Evolutionary conservation across 2,329 filamentous ascomycete genomes (phyloP), one percentile per base, ranked within the genome.

Genomic region (Apiospora saccharicola): DNA sequence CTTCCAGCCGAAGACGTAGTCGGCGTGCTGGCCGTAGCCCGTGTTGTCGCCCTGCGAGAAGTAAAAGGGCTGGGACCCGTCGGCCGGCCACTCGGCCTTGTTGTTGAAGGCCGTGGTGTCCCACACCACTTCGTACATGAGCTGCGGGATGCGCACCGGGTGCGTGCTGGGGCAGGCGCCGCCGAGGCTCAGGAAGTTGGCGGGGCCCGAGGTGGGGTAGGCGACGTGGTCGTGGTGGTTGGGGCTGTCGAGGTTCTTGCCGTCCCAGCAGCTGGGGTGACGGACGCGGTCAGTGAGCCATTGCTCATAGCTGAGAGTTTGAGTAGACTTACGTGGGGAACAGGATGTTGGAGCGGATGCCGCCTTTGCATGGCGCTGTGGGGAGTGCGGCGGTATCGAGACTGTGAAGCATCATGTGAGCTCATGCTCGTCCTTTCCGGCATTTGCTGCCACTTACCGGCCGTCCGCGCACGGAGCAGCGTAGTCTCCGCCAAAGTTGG

Each of bases 101-200:
- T 79, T 75, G 44, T 80, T 79, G 70, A 79, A 80, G 6, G 73
- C 72, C 44, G 74, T 74, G 7, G 79, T 79, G 70, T 84, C 79
- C 84, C 86, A 92, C 77, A 89, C 86, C 71, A 89, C 86, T 79
- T 91, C 90, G 75, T 84, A 89, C 83, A 92, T 91, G 72, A 92
- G 84, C 24, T 89, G 90, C 22, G 89, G 84, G 4, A 90, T 81
- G 74, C 87, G 88, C 1, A 86, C 84, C 0, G 88, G 88, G 76
- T 89, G 87, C 2, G 81, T 82, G 1, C 41, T 68, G 0, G 88
- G 88, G 75, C 89, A 90, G 13, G 70, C 0, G 3, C 57, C 57
- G 57, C 88, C 88, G 61, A 79, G 83, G 76, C 89, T 85, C 43
- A 47, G 43, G 46, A 68, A 68, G 46, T 83, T 76, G 30, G 57